phyloP scores from a whole-genome alignment of 371 early-diverging fungal species.

The Mortierella sp. region DNA sequence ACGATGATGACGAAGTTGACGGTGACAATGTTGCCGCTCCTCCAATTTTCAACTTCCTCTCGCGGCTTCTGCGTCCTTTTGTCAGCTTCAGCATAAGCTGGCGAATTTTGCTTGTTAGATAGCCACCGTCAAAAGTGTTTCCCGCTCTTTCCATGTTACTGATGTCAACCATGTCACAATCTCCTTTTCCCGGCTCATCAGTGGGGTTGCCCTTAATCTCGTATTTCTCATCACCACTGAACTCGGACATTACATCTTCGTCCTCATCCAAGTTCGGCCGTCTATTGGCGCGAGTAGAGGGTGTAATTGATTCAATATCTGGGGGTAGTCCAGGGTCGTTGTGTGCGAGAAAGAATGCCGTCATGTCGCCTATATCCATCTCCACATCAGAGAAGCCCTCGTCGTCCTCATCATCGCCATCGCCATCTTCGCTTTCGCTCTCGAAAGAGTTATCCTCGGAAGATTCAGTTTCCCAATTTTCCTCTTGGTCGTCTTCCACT shows the following conservation, averaged over 20 bases:
- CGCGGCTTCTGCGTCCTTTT: slow-evolving; percentile 36
- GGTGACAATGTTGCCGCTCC: background rate
- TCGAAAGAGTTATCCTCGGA: slow-evolving; percentile 5
- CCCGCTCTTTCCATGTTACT: background rate
- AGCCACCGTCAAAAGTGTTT: background rate
- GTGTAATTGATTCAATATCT: slow-evolving; percentile 27
- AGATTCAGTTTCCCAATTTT: slow-evolving; percentile 40
- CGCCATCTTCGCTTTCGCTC: slow-evolving; percentile 4
- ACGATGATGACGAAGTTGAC: background rate
- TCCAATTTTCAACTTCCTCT: slow-evolving; percentile 27
- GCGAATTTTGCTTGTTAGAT: slow-evolving; percentile 35
- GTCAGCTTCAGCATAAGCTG: slow-evolving; percentile 41
- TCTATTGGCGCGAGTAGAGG: slow-evolving; percentile 20
- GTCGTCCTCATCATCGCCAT: background rate
- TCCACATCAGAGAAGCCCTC: slow-evolving; percentile 4
- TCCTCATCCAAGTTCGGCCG: slow-evolving; percentile 19
- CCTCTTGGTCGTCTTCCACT: slow-evolving; percentile 4
- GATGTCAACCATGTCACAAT: slow-evolving; percentile 37
- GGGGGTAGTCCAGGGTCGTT: background rate
- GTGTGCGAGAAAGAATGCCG: background rate
- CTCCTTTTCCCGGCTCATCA: slow-evolving; percentile 27
- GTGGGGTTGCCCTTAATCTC: slow-evolving; percentile 15
- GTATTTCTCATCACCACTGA: slow-evolving; percentile 55
- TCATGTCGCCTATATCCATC: background rate
- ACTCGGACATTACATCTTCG: slow-evolving; percentile 45